phyloP scores from a whole-genome alignment of 2,329 filamentous ascomycete species.

The Pseudodiploospora longispora region DNA sequence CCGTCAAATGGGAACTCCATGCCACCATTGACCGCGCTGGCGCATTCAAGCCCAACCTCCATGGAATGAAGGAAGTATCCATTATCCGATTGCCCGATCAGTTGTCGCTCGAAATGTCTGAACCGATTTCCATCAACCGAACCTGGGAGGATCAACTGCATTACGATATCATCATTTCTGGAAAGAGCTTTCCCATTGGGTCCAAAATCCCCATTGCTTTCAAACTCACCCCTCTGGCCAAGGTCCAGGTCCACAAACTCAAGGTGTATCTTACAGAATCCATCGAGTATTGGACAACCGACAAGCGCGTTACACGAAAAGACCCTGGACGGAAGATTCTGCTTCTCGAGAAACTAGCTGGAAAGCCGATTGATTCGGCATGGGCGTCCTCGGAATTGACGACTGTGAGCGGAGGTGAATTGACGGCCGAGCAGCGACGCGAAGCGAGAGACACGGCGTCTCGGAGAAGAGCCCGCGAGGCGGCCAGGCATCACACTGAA shows the following conservation, averaged over 20 bases:
- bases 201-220: constrained; percentile 86
- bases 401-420: constrained; percentile 72
- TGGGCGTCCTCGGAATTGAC: constrained; percentile 71
- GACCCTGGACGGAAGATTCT: constrained; percentile 78
- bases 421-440: constrained; percentile 42
- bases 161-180: constrained; percentile 93
- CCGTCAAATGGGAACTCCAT: constrained; percentile 81
- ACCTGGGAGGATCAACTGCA: constrained; percentile 94
- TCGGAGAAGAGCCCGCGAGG: constrained; percentile 46
- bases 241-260: constrained; percentile 87
- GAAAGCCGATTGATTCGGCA: constrained; percentile 62
- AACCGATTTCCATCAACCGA: constrained; percentile 86
- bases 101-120: constrained; percentile 79
- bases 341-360: constrained; percentile 80
- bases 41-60: constrained; percentile 80
- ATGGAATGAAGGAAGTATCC: constrained; percentile 72
- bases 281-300: constrained; percentile 82
- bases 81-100: constrained; percentile 82
- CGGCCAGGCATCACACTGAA: constrained; percentile 30
- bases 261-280: constrained; percentile 89
- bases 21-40: constrained; percentile 78
- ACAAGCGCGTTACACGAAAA: constrained; percentile 76
- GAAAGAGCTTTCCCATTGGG: constrained; percentile 87
- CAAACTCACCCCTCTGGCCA: constrained; percentile 84
- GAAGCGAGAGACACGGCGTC: constrained; percentile 40